Evolutionary conservation across 352 stramenopile genomes (phyloP).

Genomic region (Phytophthora tubulina): DNA sequence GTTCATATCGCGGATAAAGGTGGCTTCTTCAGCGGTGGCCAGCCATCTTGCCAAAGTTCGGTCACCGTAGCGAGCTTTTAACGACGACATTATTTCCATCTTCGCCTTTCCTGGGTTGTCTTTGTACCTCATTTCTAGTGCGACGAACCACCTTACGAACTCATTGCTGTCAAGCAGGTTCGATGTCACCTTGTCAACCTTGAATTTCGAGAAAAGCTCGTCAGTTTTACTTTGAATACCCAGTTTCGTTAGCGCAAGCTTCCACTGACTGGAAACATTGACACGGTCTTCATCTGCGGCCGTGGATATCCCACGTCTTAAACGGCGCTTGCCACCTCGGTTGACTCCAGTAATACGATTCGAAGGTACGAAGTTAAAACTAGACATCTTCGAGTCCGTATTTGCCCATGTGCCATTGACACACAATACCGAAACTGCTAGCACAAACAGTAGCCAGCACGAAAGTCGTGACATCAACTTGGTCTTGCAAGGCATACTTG

Average conservation of each 20-base stretch:
- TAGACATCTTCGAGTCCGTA: no score
- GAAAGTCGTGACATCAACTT: neutral
- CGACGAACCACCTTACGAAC: neutral
- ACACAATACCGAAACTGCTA: no score
- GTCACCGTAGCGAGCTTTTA: neutral
- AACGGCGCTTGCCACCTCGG: neutral
- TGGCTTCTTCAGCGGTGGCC: neutral
- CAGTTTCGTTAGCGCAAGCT: neutral
- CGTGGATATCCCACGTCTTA: neutral
- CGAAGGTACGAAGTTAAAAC: no score
- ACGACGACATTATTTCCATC: neutral
- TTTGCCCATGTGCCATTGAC: no score
- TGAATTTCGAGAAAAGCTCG: neutral
- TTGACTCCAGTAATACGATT: neutral
- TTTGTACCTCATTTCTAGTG: neutral
- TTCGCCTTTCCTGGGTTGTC: neutral
- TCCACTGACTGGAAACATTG: neutral
- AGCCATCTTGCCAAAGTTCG: neutral
- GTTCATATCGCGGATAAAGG: neutral
- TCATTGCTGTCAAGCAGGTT: neutral
- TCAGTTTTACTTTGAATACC: neutral
- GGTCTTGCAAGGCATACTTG: neutral
- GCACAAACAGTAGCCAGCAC: no score
- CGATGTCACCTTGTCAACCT: neutral
- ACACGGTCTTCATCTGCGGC: neutral